Base-by-base conservation (phyloP, 345 rosid species). In the Hypericum androsaemum region DNA sequence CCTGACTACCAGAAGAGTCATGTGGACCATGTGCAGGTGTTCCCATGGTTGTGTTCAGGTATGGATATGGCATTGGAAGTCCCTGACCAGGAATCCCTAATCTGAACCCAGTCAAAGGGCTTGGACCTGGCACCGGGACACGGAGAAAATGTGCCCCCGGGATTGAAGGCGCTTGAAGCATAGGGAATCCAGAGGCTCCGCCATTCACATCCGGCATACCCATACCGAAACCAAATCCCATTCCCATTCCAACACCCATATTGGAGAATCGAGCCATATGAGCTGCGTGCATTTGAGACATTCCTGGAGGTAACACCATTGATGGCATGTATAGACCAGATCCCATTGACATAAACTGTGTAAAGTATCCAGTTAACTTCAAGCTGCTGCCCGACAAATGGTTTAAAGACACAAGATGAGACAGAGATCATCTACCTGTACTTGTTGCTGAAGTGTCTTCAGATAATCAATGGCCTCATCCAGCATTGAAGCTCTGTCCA, bases 401-500 rank as follows among this genome's bases (percentile, higher is more conserved):
- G 35, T 4, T 0, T 8, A 14, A 5, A 4, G 0, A 56, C 16
- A 12, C 6, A 5, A 10, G 38, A 47, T 47, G 12, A 64, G 41
- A 53, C 3, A 12, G 54, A 58, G 47, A 60, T 17, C 39, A 41
- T 43, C 64, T 60, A 78, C 97, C 83, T 89, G 97, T 8, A 89
- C 84, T 71, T 84, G 96, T 67, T 86, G 76, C 69, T 86, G 94
- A 42, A 89, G 97, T 12, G 82, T 70, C 78, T 86, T 89, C 42
- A 84, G 68, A 77, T 89, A 86, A 54, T 86, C 95, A 13, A 89
- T 89, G 35, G 96, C 97, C 78, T 89, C 94, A 55, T 89, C 97
- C 36, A 89, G 86, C 94, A 89, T 82, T 2, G 97, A 86, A 73
- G 97, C 95, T 71, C 86, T 89, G 76, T 89, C 96, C 72, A 82